Conservation (phyloP, 441 rosid genomes). For the Euphorbia corollata region DNA sequence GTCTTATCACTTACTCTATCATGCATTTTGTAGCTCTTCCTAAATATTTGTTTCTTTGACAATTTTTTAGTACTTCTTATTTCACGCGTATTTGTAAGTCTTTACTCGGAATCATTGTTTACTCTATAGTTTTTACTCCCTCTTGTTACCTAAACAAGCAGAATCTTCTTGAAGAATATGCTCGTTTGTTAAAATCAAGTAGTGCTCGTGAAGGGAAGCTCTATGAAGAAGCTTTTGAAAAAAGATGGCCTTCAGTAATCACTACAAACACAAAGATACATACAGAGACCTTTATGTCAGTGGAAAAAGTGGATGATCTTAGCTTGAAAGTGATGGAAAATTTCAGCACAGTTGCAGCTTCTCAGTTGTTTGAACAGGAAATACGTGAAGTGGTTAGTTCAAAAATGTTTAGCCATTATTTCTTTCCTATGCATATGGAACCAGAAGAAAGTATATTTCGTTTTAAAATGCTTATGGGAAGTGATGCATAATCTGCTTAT, state of each 20-base stretch:
- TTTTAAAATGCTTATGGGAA: neutral
- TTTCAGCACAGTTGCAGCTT: constrained; percentile 49
- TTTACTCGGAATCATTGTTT: constrained; percentile 6
- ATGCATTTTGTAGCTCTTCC: constrained; percentile 7
- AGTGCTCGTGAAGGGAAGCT: constrained; percentile 52
- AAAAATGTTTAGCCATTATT: neutral
- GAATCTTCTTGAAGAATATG: constrained; percentile 65
- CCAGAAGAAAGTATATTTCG: neutral
- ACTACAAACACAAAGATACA: constrained; percentile 32
- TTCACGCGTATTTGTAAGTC: constrained; percentile 4
- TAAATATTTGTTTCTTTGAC: constrained; percentile 8
- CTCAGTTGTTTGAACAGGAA: constrained; percentile 64
- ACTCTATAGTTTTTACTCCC: neutral
- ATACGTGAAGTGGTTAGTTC: constrained; percentile 74
- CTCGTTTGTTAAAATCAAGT: constrained; percentile 56
- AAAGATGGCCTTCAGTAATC: constrained; percentile 51
- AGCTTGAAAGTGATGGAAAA: constrained; percentile 53
- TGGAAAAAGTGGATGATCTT: constrained; percentile 39
- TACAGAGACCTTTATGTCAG: constrained; percentile 41
- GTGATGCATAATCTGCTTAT: neutral
- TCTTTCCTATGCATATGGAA: constrained; percentile 2
- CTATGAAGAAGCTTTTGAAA: constrained; percentile 64
- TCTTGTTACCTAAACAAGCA: constrained; percentile 27
- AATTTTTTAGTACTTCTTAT: constrained; percentile 10
- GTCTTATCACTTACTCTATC: neutral